Base-by-base conservation (phyloP, 176 grass and related monocot species). In the Phoenix roebelenii region DNA sequence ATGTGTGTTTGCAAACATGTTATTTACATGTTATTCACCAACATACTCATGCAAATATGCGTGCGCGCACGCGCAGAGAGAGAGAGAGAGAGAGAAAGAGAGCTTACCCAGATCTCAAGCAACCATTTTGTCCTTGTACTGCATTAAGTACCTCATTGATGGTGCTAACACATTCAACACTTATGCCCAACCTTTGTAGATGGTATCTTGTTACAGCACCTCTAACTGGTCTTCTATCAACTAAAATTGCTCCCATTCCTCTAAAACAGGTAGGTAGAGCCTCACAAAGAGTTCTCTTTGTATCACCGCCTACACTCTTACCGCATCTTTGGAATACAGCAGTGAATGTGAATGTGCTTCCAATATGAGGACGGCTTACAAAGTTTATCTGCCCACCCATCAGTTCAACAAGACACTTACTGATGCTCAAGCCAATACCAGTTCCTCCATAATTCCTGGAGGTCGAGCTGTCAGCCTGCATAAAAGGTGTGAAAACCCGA, bases 391-490 rank as follows among this genome's bases (percentile, higher is more conserved):
- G 79, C 62, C 93, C 93, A 51, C 64, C 28, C 93, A 98, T 92
- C 64, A 89, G 23, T 83, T 81, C 76, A 70, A 98, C 93, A 59
- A 98, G 80, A 63, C 93, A 98, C 64, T 98, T 65, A 71, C 93
- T 92, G 35, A 98, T 98, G 58, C 84, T 89, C 72, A 98, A 65
- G 53, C 93, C 93, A 85, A 98, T 98, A 54, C 93, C 93, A 20
- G 93, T 92, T 65, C 93, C 93, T 22, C 93, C 88, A 68, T 83
- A 89, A 28, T 80, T 98, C 64, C 93, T 85, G 10, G 88, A 92
- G 39, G 93, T 92, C 18, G 93, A 98, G 72, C 88, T 98, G 59
- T 98, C 84, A 60, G 93, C 93, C 73, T 92, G 93, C 93, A 98
- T 98, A 73, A 98, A 98, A 67, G 93, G 93, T 49, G 79, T 69